Evolutionary conservation across 2,329 filamentous ascomycete genomes (phyloP), one percentile per base, ranked within the genome.

Genomic region (Exophiala viscosa): DNA sequence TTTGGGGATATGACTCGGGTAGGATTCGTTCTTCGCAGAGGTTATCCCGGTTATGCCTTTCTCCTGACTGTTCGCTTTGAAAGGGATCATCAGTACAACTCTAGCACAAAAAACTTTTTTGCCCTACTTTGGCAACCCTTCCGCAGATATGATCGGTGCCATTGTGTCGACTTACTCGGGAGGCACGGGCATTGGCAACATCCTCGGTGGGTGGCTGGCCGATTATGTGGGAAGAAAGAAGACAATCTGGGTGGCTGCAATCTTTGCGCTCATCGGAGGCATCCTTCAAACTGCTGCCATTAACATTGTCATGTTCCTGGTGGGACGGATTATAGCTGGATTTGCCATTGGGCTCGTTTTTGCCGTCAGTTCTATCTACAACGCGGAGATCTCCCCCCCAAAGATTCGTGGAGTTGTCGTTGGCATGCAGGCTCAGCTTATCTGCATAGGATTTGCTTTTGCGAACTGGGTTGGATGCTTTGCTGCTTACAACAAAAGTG

Each of bases 201-300:
- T 15, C 2, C 13, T 48, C n/a, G 44, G 44, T 31, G 10, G 6
- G 11, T 53, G 20, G 1, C 17, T 53, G 5, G 45, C 50, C 31
- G 32, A 54, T 31, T 50, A 54, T 40, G 18, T 39, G 15, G 51
- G 51, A 14, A 32, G 51, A 6, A 10, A 45, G 1, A 28, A 46
- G 34, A 45, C 46, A 1, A 50, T 54, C n/a, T 35, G 20, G 3
- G 4, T 50, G 10, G 51, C 31, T 2, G 39, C 40, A 18, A n/a
- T 50, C 6, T 77, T 86, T 61, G 81, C 80, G 64, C 63, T 76
- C 3, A 38, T 86, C 18, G 84, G 83, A 5, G 80, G 80, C 1
- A 70, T 75, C 32, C 72, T 87, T 1, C 84, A 86, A 64, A 73
- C 76, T 20, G 76, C 78, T 20, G 80, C 83, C 11, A 73, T 77